Evolutionary conservation across 2,329 filamentous ascomycete genomes (phyloP), one percentile per base, ranked within the genome.

Genomic region (Dryadomyces sulphureus): DNA sequence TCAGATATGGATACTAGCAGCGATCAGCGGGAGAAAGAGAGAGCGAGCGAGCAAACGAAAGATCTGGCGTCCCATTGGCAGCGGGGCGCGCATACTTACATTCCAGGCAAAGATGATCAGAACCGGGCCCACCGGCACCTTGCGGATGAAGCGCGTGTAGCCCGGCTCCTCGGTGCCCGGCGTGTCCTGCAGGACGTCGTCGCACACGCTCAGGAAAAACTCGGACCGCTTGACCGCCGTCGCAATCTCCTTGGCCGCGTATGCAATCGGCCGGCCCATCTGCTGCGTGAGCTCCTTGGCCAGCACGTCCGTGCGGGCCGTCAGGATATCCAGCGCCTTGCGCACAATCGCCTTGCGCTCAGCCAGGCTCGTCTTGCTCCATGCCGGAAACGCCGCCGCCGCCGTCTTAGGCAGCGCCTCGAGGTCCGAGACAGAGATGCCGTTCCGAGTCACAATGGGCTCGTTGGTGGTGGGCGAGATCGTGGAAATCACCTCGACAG

Each of bases 71-170:
- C n/a, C n/a, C n/a, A n/a, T n/a, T n/a, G n/a, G n/a, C n/a, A n/a
- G n/a, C n/a, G n/a, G n/a, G n/a, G n/a, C n/a, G n/a, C n/a, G n/a
- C n/a, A n/a, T n/a, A n/a, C 86, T 66, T 65, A 92, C 88, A 66
- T 96, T 96, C 90, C 90, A 96, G 1, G 90, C 84, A 64, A 95
- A 95, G 50, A 96, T 77, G 53, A 95, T 74, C 49, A 96, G 72
- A 16, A 92, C 84, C 11, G 88, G 87, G 1, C 90, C 90, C 45
- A 95, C 76, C 1, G 90, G 86, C 8, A 86, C 77, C 64, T 93
- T 94, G 61, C 81, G 80, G 59, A 96, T 87, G 59, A 85, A 95
- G 53, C 90, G 75, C 66, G 81, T 88, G 69, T 94, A 95, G 0
- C 90, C 89, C 57, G 83, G 77, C 65, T 96, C 87, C 2, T 77